A percentile compares a stretch with the other conserved stretches of the same genome.
Evolutionary conservation across 306 rosid genomes (phyloP).

Genomic region (Begonia peltatifolia): DNA sequence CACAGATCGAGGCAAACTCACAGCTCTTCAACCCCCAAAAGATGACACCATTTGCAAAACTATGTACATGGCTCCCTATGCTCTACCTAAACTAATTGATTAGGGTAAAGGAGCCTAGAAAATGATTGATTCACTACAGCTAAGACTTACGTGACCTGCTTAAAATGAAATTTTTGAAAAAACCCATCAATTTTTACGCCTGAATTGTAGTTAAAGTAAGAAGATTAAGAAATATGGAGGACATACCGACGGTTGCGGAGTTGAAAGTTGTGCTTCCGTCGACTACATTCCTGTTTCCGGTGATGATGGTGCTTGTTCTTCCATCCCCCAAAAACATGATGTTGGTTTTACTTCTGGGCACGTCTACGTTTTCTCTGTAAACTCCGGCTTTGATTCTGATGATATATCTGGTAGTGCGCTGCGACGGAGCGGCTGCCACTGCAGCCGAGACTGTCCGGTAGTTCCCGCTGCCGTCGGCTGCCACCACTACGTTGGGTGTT

Average conservation of each 20-base stretch:
- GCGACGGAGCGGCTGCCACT: slow-evolving; percentile 62
- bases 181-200: too few relatives aligned
- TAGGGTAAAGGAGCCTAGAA: too few relatives aligned
- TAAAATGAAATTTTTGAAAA: too few relatives aligned
- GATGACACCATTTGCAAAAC: too few relatives aligned
- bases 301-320: slow-evolving; percentile 43
- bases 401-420: slow-evolving; percentile 41
- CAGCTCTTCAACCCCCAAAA: too few relatives aligned
- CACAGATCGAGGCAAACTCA: too few relatives aligned
- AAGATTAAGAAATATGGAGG: background rate
- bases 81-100: too few relatives aligned
- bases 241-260: slow-evolving; percentile 84
- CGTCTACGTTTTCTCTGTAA: slow-evolving; percentile 63
- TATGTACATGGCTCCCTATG: too few relatives aligned
- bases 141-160: too few relatives aligned
- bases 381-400: slow-evolving; percentile 65
- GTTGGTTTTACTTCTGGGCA: slow-evolving; percentile 49
- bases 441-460: slow-evolving; percentile 64
- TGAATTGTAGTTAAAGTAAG: too few relatives aligned
- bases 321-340: slow-evolving; percentile 85
- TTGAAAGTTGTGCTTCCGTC: slow-evolving; percentile 90
- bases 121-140: too few relatives aligned
- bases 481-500: slow-evolving; percentile 55
- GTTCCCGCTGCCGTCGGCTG: slow-evolving; percentile 70
- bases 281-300: slow-evolving; percentile 54